phyloP scores from a whole-genome alignment of 2,329 filamentous ascomycete species.

The Aureobasidium mangrovei region DNA sequence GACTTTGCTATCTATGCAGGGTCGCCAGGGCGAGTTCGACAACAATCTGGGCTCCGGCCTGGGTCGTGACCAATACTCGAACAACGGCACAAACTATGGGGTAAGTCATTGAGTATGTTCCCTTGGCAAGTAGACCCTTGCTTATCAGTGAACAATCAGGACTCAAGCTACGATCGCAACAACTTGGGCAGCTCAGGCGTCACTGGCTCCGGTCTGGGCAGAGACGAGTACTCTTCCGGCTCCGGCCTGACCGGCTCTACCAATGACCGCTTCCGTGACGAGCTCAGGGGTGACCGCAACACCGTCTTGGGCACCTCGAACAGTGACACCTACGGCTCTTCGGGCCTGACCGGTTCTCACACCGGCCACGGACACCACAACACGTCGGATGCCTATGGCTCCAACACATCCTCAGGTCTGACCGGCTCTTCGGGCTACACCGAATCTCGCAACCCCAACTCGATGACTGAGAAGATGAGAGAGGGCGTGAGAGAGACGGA shows the following conservation, averaged over 20 bases:
- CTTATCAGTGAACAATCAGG: not conserved
- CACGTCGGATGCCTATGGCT: not conserved
- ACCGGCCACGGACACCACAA: not conserved
- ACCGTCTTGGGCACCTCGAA: slow-evolving; percentile 17
- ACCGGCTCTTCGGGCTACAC: not conserved
- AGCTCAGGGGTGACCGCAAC: not conserved
- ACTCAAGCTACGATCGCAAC: slow-evolving; percentile 2
- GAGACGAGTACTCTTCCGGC: slow-evolving; percentile 17
- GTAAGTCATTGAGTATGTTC: not conserved
- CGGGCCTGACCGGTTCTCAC: not conserved
- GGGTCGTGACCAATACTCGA: too few species aligned
- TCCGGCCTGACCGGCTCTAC: slow-evolving; percentile 14
- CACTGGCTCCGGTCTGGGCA: slow-evolving; percentile 17
- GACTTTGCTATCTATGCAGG: not conserved
- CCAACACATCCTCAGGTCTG: not conserved
- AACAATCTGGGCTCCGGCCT: not conserved
- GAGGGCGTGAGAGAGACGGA: too few species aligned
- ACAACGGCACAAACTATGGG: not conserved
- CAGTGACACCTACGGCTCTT: slow-evolving; percentile 16
- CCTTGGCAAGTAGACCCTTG: not conserved
- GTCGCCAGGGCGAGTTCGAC: slow-evolving; percentile 5
- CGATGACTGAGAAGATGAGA: not conserved
- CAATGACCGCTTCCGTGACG: not conserved
- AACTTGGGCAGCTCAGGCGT: slow-evolving; percentile 12
- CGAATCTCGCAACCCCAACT: not conserved